Evolutionary conservation across 2,329 filamentous ascomycete species (phyloP).

Genomic region (Neofusicoccum cordaticola): DNA sequence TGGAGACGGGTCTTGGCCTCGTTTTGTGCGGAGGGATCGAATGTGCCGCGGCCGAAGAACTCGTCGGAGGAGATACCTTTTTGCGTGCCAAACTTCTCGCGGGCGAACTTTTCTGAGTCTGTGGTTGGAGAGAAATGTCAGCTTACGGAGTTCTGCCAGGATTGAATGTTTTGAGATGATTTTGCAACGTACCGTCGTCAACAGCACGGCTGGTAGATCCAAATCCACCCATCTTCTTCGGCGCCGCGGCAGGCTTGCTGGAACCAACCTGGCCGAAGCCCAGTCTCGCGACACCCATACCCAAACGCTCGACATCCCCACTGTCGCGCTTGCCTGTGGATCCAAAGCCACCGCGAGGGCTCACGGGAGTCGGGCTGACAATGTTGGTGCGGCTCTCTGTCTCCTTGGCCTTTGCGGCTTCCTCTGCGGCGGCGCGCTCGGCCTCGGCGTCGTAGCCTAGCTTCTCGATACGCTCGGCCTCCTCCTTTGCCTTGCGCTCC

Average conservation of each 20-base stretch:
- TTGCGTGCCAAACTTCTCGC: conserved; percentile 83
- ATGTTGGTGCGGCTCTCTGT: conserved; percentile 52
- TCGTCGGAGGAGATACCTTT: conserved; percentile 98
- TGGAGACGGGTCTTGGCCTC: conserved; percentile 86
- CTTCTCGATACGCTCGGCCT: conserved; percentile 93
- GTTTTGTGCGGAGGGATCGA: conserved; percentile 73
- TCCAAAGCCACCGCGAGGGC: conserved; percentile 63
- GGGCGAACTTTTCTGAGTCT: conserved; percentile 71
- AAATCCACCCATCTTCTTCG: conserved; percentile 84
- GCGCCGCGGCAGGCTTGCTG: conserved; percentile 54
- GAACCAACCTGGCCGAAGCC: conserved; percentile 84
- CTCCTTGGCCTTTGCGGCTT: conserved; percentile 39
- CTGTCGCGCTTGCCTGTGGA: conserved; percentile 57
- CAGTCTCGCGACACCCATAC: conserved; percentile 81
- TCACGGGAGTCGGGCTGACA: conserved; percentile 73
- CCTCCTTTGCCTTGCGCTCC: conserved; percentile 94
- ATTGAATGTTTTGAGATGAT: no score
- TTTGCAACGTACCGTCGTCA: conserved; percentile 53
- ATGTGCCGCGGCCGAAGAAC: conserved; percentile 90
- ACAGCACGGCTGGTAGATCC: conserved; percentile 76
- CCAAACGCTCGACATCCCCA: conserved; percentile 81
- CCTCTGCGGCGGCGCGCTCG: conserved; percentile 57
- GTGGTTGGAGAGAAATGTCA: background rate
- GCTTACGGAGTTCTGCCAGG: background rate
- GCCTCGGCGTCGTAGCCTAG: conserved; percentile 93